phyloP scores from a whole-genome alignment of 257 asterid genomes.

The Buddleja alternifolia region DNA sequence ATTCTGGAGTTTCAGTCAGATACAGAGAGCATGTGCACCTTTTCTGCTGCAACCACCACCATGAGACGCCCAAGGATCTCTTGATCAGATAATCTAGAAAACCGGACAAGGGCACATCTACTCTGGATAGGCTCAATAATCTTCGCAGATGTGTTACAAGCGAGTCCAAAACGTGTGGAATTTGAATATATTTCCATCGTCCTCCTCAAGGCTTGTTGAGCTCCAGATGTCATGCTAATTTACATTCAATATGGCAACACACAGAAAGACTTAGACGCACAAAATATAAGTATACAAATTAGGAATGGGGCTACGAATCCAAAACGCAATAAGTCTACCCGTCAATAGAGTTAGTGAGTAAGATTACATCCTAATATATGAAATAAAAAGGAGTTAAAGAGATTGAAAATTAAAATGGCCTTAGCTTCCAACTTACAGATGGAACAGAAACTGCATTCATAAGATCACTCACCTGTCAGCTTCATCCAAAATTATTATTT shows the following conservation, averaged over 20 bases:
- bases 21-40: conserved; percentile 38
- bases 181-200: conserved; percentile 96
- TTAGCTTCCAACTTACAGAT: conserved; percentile 2
- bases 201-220: conserved; percentile 99
- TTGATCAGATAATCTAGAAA: conserved; percentile 86
- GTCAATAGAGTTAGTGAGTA: neutral
- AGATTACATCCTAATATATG: neutral
- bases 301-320: neutral
- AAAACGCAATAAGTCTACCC: conserved; percentile 17
- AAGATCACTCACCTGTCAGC: conserved; percentile 85
- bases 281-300: conserved; percentile 14
- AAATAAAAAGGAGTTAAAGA: neutral
- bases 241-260: conserved; percentile 36
- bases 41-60: conserved; percentile 93
- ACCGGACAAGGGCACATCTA: conserved; percentile 95
- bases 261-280: neutral
- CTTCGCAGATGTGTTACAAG: conserved; percentile 95
- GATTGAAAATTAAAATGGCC: neutral
- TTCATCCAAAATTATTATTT: conserved; percentile 85
- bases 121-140: conserved; percentile 96
- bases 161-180: conserved; percentile 96
- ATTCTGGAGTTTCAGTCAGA: too few species aligned
- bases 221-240: conserved; percentile 95
- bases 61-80: conserved; percentile 97
- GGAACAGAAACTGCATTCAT: conserved; percentile 7